A percentile compares a stretch with the other conserved stretches of the same genome.
phyloP scores from a whole-genome alignment of 2,329 filamentous ascomycete genomes.

The Venturia asperata region DNA sequence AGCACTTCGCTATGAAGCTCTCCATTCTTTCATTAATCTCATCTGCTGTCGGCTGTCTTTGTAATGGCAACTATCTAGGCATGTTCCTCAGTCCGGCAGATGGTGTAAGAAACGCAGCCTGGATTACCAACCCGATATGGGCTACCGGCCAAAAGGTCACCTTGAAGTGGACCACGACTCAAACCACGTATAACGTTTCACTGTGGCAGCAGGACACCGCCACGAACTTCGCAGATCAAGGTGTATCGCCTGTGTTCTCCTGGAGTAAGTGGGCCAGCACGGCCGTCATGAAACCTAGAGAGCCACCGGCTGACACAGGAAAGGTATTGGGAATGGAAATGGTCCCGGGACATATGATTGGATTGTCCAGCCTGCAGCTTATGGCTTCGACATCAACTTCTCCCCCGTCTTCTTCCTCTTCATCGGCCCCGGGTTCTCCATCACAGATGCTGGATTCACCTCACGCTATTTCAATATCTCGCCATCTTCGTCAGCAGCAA shows the following conservation, averaged over 20 bases:
- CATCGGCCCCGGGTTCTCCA: background rate
- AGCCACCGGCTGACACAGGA: background rate
- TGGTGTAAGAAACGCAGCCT: background rate
- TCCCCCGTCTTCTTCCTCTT: conserved; percentile 7
- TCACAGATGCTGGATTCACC: conserved; percentile 2
- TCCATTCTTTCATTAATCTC: background rate
- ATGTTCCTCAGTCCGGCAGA: background rate
- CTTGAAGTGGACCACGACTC: conserved; percentile 7
- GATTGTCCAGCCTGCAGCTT: conserved; percentile 5
- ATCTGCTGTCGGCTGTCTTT: background rate
- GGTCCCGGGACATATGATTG: conserved; percentile 8
- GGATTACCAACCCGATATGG: conserved; percentile 4
- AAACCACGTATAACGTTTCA: conserved; percentile 9
- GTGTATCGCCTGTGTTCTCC: conserved; percentile 10
- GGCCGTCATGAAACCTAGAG: background rate
- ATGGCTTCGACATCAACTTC: background rate
- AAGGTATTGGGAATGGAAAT: background rate
- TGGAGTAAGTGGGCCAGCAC: background rate
- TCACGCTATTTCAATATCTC: conserved; percentile 13
- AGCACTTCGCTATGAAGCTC: background rate
- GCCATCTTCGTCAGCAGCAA: background rate
- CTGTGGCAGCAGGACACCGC: conserved; percentile 3
- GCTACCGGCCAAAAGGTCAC: background rate
- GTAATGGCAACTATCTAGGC: background rate
- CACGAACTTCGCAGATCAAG: background rate